Evolutionary conservation across 306 rosid species (phyloP).

Genomic region (Cicer pinnatifidum): DNA sequence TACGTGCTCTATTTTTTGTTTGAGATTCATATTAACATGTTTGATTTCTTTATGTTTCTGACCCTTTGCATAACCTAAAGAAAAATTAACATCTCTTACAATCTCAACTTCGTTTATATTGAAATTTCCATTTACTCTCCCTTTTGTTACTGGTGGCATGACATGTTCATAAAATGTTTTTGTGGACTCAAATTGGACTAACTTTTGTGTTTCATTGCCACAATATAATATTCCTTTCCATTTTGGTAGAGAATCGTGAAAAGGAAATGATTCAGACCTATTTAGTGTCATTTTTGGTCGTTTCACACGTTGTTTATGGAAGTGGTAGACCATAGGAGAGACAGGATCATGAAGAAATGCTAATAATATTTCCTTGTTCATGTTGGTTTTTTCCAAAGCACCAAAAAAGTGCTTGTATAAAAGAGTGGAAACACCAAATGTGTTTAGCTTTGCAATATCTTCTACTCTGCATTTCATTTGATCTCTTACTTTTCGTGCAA

Average conservation of each 20-base stretch:
- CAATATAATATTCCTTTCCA: not conserved
- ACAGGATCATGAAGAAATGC: slow-evolving; percentile 54
- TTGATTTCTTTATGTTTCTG: slow-evolving; percentile 21
- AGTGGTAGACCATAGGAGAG: slow-evolving; percentile 54
- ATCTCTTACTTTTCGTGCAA: not conserved
- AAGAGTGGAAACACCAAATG: slow-evolving; percentile 33
- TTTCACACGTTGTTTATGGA: slow-evolving; percentile 49
- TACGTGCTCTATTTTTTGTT: slow-evolving; percentile 40
- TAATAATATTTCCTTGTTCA: slow-evolving; percentile 53
- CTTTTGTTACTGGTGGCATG: slow-evolving; percentile 3
- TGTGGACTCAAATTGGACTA: slow-evolving; percentile 19
- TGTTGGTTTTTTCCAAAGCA: slow-evolving; percentile 39
- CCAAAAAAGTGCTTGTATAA: slow-evolving; percentile 18
- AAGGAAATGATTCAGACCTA: slow-evolving; percentile 53
- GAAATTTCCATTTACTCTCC: slow-evolving; percentile 25
- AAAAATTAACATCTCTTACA: slow-evolving; percentile 2
- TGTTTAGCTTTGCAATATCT: slow-evolving; percentile 36
- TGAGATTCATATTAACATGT: slow-evolving; percentile 29
- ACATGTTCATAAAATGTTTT: not conserved
- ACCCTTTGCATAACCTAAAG: slow-evolving; percentile 29
- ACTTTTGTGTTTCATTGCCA: slow-evolving; percentile 5
- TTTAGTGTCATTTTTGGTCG: slow-evolving; percentile 41
- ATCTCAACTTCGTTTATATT: slow-evolving; percentile 9
- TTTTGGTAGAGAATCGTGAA: not conserved
- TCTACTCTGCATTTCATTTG: slow-evolving; percentile 1